Percentiles rank a stretch among this genome's conserved stretches.
Evolutionary conservation across 306 rosid genomes (phyloP).

Genomic region (Calophaca sinica): DNA sequence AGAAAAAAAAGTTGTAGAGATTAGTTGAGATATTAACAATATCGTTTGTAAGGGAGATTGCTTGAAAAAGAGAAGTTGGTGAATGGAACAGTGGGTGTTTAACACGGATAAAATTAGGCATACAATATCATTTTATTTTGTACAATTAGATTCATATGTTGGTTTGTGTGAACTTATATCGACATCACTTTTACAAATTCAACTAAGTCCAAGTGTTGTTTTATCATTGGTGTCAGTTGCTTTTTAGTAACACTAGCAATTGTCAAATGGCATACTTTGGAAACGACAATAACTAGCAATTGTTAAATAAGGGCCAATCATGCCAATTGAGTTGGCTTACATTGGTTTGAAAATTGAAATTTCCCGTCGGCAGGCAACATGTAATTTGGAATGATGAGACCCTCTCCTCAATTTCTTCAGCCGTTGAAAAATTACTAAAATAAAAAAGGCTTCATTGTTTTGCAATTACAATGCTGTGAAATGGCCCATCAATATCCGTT

Average conservation of each 20-base stretch:
- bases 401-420: neutral
- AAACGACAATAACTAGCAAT: neutral
- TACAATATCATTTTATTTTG: neutral
- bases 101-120: neutral
- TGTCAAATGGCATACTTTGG: neutral
- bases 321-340: neutral
- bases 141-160: neutral
- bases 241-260: neutral
- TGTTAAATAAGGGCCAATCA: neutral
- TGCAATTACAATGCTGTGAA: slow-evolving; percentile 25
- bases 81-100: neutral
- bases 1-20: neutral
- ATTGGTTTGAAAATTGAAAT: slow-evolving; percentile 2
- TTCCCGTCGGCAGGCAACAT: neutral
- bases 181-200: neutral
- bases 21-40: neutral
- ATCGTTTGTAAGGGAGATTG: slow-evolving; percentile 12
- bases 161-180: neutral
- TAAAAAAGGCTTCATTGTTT: neutral
- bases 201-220: neutral
- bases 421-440: neutral
- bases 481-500: neutral
- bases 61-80: neutral
- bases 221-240: neutral
- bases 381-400: neutral